Evolutionary conservation across 805 yeast species (phyloP), one percentile per base, ranked within the genome.

Genomic region (Barnettozyma siamensis): DNA sequence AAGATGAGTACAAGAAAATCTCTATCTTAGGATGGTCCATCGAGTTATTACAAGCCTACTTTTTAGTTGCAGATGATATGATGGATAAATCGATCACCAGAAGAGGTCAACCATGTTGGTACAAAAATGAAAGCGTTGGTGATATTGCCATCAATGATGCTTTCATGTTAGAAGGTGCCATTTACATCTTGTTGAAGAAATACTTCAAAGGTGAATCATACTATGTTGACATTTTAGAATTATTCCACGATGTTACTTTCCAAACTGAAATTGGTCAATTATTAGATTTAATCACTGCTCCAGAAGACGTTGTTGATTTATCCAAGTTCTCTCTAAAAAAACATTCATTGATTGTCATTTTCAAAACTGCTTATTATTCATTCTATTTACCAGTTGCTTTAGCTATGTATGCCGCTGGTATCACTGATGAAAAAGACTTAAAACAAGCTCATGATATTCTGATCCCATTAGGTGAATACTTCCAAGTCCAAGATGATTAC

Each of bases 71-170:
- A 26, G 99, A 93, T 63, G 99, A 93, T 63, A 93, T 93, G 80
- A 93, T 93, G 99, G 99, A 93, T 64, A 78, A 80, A 53, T 85
- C 96, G 27, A 83, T 87, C 63, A 93, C 99, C 32, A 85, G 99
- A 74, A 83, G 99, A 64, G 99, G 97, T 45, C 97, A 91, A 67
- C 93, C 96, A 51, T 93, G 99, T 67, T 93, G 99, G 99, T 93
- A 88, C 72, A 79, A 73, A 59, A 75, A 68, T 28, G 79, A 76
- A 51, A 78, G 78, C 31, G 96, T 93, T 45, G 87, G 86, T 31
- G 88, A 88, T 62, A 83, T 93, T 60, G 99, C 99, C 45, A 93
- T 93, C 65, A 93, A 93, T 60, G 99, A 93, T 61, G 79, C 99
- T 4, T 93, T 93, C 65, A 87, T 93, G 93, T 75, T 93, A 51